Conservation (phyloP, 2,329 filamentous ascomycete genomes). For the Laburnicola sp. region DNA sequence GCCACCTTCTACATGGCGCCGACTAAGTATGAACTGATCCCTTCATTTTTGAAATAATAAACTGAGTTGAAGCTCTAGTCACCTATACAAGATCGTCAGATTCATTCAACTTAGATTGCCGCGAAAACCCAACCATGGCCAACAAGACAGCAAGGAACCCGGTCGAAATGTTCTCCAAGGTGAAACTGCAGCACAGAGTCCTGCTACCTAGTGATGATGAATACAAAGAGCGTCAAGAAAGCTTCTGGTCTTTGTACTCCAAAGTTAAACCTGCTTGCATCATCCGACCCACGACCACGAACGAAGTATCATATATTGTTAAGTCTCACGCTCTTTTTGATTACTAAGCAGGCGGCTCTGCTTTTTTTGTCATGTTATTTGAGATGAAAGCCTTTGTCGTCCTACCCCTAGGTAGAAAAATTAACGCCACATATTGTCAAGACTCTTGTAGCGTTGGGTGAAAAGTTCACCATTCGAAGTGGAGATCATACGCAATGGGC, state of each 20-base stretch:
- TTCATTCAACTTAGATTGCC: too few species aligned
- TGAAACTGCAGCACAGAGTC: neutral
- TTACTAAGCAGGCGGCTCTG: too few species aligned
- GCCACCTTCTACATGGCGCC: too few species aligned
- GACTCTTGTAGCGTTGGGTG: constrained; percentile 6
- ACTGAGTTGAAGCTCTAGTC: too few species aligned
- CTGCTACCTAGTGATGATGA: neutral
- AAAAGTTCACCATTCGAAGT: constrained; percentile 19
- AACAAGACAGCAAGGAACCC: neutral
- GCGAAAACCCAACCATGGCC: neutral
- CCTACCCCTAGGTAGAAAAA: too few species aligned
- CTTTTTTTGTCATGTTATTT: too few species aligned
- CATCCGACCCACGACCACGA: constrained; percentile 21
- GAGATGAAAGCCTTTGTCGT: too few species aligned
- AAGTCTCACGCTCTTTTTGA: too few species aligned
- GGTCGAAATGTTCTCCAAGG: neutral
- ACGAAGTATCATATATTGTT: constrained; percentile 24
- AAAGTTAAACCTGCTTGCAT: constrained; percentile 28
- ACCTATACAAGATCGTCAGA: too few species aligned
- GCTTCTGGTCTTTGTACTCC: constrained; percentile 18
- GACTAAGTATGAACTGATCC: too few species aligned
- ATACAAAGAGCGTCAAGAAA: constrained; percentile 4
- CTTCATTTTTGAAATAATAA: too few species aligned
- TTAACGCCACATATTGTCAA: constrained; percentile 22
- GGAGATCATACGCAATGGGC: constrained; percentile 21